Conservation (phyloP, 2,329 filamentous ascomycete species). For the Aschersonia sp. region DNA sequence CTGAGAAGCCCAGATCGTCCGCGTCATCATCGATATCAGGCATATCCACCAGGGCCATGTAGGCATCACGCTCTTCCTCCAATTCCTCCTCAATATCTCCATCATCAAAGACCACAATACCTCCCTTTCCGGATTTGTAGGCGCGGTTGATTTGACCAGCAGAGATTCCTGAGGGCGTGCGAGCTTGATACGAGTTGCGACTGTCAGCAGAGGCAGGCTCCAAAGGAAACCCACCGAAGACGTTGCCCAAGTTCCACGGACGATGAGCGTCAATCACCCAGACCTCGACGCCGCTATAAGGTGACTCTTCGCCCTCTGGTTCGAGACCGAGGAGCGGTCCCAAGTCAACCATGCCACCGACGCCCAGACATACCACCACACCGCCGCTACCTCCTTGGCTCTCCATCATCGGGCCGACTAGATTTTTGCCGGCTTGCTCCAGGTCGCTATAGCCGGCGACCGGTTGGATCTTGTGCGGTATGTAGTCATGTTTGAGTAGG, state of each 20-base stretch:
- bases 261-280: constrained; percentile 88
- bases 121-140: constrained; percentile 69
- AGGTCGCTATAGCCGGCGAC: constrained; percentile 88
- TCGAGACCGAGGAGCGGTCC: constrained; percentile 61
- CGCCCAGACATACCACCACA: constrained; percentile 80
- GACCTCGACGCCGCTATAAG: constrained; percentile 76
- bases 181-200: constrained; percentile 29
- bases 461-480: constrained; percentile 92
- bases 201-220: constrained; percentile 32
- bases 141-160: constrained; percentile 56
- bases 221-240: constrained; percentile 63
- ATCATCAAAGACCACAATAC: constrained; percentile 89
- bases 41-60: constrained; percentile 78
- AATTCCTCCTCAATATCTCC: constrained; percentile 86
- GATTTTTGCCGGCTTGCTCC: constrained; percentile 59
- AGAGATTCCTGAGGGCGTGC: constrained; percentile 50
- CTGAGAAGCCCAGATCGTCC: constrained; percentile 43
- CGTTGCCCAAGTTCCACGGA: constrained; percentile 88
- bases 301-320: constrained; percentile 46
- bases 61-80: constrained; percentile 60
- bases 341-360: constrained; percentile 83
- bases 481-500: constrained; percentile 93
- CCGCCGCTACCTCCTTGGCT: constrained; percentile 73
- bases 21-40: constrained; percentile 73
- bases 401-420: constrained; percentile 77